Conservation (phyloP, 2,329 filamentous ascomycete genomes). For the Sporothrix euskadiensis region DNA sequence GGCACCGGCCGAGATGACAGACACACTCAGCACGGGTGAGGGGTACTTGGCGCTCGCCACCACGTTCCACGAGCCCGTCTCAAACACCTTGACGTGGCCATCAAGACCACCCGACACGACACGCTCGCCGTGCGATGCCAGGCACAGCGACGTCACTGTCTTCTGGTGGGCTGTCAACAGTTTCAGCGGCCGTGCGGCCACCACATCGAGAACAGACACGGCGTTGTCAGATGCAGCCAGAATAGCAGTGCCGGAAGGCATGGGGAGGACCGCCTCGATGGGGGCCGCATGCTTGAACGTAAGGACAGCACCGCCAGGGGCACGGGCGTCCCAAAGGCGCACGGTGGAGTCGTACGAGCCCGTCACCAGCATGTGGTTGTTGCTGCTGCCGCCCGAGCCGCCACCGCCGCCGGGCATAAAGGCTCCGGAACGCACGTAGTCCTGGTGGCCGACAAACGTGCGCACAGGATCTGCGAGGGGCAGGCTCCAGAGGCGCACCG, state of each 20-base stretch:
- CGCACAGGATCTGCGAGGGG: conserved; percentile 73
- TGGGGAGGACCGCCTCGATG: conserved; percentile 82
- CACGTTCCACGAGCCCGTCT: conserved; percentile 92
- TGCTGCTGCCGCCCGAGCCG: conserved; percentile 11
- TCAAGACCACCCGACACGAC: conserved; percentile 88
- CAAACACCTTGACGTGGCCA: conserved; percentile 95
- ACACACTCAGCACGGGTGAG: conserved; percentile 82
- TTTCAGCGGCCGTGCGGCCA: conserved; percentile 83
- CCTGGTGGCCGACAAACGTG: conserved; percentile 81
- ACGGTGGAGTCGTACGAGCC: conserved; percentile 96
- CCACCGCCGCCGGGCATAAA: conserved; percentile 69
- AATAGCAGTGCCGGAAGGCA: conserved; percentile 82
- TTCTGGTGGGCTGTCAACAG: conserved; percentile 95
- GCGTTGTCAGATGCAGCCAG: conserved; percentile 82
- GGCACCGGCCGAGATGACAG: conserved; percentile 68
- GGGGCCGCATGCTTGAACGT: conserved; percentile 92
- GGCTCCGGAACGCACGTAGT: conserved; percentile 85
- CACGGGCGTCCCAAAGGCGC: conserved; percentile 86
- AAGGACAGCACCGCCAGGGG: conserved; percentile 70
- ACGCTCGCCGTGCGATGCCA: conserved; percentile 77
- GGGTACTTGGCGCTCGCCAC: conserved; percentile 94
- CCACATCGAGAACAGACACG: conserved; percentile 87
- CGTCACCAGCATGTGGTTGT: conserved; percentile 74
- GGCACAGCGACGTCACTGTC: conserved; percentile 84
- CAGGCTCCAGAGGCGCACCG: conserved; percentile 91